Conservation (phyloP, 2,329 filamentous ascomycete species). For the Alternaria tenuissima region DNA sequence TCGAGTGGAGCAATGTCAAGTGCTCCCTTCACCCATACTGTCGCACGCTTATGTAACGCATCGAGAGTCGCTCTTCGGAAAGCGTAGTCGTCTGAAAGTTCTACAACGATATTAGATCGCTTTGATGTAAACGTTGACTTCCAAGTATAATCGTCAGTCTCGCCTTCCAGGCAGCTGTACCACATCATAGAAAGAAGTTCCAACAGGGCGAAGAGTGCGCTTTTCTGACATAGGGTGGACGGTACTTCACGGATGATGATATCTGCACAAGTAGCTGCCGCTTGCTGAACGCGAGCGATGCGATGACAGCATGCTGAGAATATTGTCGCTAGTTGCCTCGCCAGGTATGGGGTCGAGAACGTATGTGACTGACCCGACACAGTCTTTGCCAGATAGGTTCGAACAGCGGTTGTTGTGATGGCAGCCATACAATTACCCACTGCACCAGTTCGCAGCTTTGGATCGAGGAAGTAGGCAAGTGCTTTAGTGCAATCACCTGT, state of each 20-base stretch:
- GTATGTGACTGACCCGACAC: constrained; percentile 73
- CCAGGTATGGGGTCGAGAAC: constrained; percentile 92
- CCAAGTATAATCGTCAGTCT: constrained; percentile 93
- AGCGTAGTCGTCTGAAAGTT: constrained; percentile 91
- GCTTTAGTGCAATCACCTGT: constrained; percentile 90
- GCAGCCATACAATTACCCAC: constrained; percentile 70
- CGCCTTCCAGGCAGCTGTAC: constrained; percentile 90
- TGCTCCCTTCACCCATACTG: constrained; percentile 79
- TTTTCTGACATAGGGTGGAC: constrained; percentile 87
- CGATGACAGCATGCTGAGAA: constrained; percentile 93
- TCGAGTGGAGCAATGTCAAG: constrained; percentile 89
- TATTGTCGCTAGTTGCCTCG: constrained; percentile 83
- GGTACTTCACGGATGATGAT: constrained; percentile 85
- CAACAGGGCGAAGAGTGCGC: constrained; percentile 88
- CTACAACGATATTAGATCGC: constrained; percentile 79
- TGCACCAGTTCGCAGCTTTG: constrained; percentile 72
- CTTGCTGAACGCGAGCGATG: constrained; percentile 88
- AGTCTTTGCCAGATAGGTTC: constrained; percentile 80
- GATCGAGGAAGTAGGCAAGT: constrained; percentile 92
- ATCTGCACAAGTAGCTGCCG: constrained; percentile 83
- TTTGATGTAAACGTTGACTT: constrained; percentile 80
- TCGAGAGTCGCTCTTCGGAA: constrained; percentile 83
- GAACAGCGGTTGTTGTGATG: constrained; percentile 73
- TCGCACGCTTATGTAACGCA: constrained; percentile 77
- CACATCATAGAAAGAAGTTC: constrained; percentile 95